Evolutionary conservation across 2,329 filamentous ascomycete species (phyloP), one percentile per base, ranked within the genome.

Genomic region (Lachnellula cervina): DNA sequence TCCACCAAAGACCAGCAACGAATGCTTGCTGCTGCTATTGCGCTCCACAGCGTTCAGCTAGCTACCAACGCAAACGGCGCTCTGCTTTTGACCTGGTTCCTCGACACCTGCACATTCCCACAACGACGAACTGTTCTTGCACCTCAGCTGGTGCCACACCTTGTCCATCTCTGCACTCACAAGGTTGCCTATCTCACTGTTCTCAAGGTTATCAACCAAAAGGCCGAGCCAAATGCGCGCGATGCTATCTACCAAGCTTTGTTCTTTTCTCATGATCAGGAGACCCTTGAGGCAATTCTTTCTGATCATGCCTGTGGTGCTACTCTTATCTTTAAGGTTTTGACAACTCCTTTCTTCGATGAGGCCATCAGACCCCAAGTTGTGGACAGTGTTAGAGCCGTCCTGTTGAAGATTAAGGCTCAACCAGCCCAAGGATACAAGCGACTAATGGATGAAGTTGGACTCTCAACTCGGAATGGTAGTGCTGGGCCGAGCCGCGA

Each of bases 131-230:
- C 90, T 23, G 92, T 97, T 28, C 80, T 99, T 54, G 92, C 94
- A 45, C 94, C 94, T 19, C 86, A 92, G 64, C 83, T 99, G 23
- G 90, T 97, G 16, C 92, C 94, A 42, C 91, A 96, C 69, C 79
- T 99, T 34, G 91, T 97, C 23, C 90, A 97, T 69, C 81, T 99
- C 6, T 97, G 94, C 79, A 97, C 94, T 0, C 94, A 99, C 79
- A 97, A 97, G 78, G 93, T 99, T 54, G 94, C 94, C 0, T 97
- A 97, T 69, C 79, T 97, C 59, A 99, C 94, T 0, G 93, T 99
- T 1, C 79, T 99, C 56, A 99, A 99, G 77, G 91, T 97, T 50
- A 96, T 99, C 73, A 99, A 99, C 71, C 94, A 99, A 73, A 91
- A 96, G 69, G 89, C 92, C 35, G 94, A 99, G 74, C 81, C 89